Base-by-base conservation (phyloP, 1,284 basidiomycete species). In the Lentinus polychrous region DNA sequence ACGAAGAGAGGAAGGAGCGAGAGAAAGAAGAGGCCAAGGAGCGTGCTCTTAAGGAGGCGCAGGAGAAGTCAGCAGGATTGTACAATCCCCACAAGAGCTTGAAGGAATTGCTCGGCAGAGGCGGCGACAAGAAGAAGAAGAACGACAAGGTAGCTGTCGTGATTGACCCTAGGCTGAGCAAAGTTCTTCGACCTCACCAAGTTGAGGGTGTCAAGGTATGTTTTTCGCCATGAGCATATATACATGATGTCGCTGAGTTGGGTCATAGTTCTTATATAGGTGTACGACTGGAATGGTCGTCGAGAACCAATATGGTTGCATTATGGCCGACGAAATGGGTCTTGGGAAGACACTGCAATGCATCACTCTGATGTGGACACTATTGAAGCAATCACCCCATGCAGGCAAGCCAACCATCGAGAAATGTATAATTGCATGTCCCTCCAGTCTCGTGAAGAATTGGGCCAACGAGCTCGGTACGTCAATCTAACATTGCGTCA, bases 281-380 rank as follows among this genome's bases (percentile, higher is more conserved):
- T 95, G 94, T 63, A 86, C 94, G 7, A 97, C 92, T 0, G 96
- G 94, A 1, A 88, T 96, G 81, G 69, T 94, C 44, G 89, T 88
- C 22, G 83, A 93, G 45, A 90, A 92, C 56, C 93, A 95, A 49
- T 93, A 93, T 59, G 95, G 95, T 0, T 97, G 93, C 60, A 99
- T 99, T 63, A 94, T 99, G 89, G 95, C 96, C 0, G 95, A 99
- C 63, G 95, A 97, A 68, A 99, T 99, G 95, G 95, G 96, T 62
- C 80, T 95, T 18, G 91, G 92, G 22, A 95, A 95, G 69, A 97
- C 94, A 3, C 74, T 99, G 6, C 95, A 99, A 64, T 99, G 96
- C 62, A 99, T 99, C 53, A 78, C 95, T 0, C 79, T 99, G 20
- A 71, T 99, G 58, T 99, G 94, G 92, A 98, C 95, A 0, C 68